These are phyloP conservation scores for Xerocomus potaroensis DNA, from an alignment of 768 basidiomycete species.

Conservation along the genomic window DNA sequence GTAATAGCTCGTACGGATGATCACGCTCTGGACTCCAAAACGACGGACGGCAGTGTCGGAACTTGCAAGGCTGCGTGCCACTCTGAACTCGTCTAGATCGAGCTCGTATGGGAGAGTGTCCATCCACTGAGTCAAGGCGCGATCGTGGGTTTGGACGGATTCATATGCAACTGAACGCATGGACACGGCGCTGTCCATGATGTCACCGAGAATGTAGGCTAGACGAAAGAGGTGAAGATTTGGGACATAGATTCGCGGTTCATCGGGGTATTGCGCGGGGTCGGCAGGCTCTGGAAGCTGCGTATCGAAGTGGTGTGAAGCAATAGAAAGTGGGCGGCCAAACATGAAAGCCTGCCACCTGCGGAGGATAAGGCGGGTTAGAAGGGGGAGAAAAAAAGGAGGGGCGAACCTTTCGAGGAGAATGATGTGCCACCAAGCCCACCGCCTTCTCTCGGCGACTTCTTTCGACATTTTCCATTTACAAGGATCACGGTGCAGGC, in stretches of 20 bases:
- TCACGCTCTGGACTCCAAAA: slow-evolving; percentile 75
- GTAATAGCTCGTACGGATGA: slow-evolving; percentile 71
- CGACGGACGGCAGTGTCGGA: slow-evolving; percentile 55
- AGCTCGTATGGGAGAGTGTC: slow-evolving; percentile 72
- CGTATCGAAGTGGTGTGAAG: slow-evolving; percentile 82
- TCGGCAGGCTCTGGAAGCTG: slow-evolving; percentile 68
- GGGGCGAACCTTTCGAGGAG: slow-evolving; percentile 66
- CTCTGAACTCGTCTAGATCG: slow-evolving; percentile 69
- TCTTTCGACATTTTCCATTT: slow-evolving; percentile 69
- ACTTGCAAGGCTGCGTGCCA: slow-evolving; percentile 70
- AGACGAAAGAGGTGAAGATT: slow-evolving; percentile 73
- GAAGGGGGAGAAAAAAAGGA: slow-evolving; percentile 3
- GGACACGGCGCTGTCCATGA: slow-evolving; percentile 81
- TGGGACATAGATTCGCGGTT: slow-evolving; percentile 68
- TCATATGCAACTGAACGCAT: slow-evolving; percentile 78
- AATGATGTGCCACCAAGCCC: slow-evolving; percentile 91
- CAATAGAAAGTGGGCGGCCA: slow-evolving; percentile 70
- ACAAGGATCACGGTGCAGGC: slow-evolving; percentile 81
- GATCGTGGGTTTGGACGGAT: slow-evolving; percentile 67
- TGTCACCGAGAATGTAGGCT: slow-evolving; percentile 77
- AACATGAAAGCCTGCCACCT: slow-evolving; percentile 91
- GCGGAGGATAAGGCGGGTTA: slow-evolving; percentile 9
- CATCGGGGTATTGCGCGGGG: slow-evolving; percentile 33
- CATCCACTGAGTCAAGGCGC: slow-evolving; percentile 68
- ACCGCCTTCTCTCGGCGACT: slow-evolving; percentile 71